These are phyloP conservation scores for Clitopilus hobsonii DNA, from an alignment of 768 basidiomycete genomes.

Conservation along the genomic window DNA sequence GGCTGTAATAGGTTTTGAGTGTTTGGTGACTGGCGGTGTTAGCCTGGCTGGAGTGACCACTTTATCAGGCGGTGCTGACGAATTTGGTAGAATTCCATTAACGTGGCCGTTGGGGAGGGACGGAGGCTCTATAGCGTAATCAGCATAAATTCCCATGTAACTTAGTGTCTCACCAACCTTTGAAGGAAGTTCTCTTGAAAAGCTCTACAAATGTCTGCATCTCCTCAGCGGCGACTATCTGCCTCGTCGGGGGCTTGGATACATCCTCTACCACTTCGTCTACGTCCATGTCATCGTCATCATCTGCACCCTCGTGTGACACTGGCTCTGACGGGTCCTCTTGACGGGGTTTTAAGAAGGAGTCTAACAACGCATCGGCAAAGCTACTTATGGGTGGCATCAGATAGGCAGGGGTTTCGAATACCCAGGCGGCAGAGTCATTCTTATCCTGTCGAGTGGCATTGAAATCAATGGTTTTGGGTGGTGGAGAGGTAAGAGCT, in stretches of 20 bases:
- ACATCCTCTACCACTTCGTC: slow-evolving; percentile 19
- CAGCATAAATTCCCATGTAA: too few relatives aligned
- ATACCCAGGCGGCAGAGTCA: slow-evolving; percentile 34
- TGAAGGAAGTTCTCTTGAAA: slow-evolving; percentile 49
- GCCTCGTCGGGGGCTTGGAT: slow-evolving; percentile 10
- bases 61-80: neutral
- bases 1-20: neutral
- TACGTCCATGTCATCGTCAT: slow-evolving; percentile 34
- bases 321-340: slow-evolving; percentile 10
- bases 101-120: neutral
- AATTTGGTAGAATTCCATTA: too few relatives aligned
- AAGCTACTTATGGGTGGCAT: slow-evolving; percentile 69
- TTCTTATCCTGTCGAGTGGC: slow-evolving; percentile 7
- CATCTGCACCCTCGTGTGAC: slow-evolving; percentile 31
- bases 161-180: slow-evolving; percentile 41
- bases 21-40: slow-evolving; percentile 1
- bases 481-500: slow-evolving; percentile 43
- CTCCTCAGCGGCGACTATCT: slow-evolving; percentile 46
- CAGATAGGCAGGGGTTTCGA: slow-evolving; percentile 71
- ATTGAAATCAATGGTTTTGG: slow-evolving; percentile 12
- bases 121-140: too few relatives aligned
- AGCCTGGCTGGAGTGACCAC: slow-evolving; percentile 4
- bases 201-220: slow-evolving; percentile 56
- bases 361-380: slow-evolving; percentile 52
- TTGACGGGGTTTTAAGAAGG: slow-evolving; percentile 26